phyloP scores from a whole-genome alignment of 768 basidiomycete genomes.

The Trametes elegans region DNA sequence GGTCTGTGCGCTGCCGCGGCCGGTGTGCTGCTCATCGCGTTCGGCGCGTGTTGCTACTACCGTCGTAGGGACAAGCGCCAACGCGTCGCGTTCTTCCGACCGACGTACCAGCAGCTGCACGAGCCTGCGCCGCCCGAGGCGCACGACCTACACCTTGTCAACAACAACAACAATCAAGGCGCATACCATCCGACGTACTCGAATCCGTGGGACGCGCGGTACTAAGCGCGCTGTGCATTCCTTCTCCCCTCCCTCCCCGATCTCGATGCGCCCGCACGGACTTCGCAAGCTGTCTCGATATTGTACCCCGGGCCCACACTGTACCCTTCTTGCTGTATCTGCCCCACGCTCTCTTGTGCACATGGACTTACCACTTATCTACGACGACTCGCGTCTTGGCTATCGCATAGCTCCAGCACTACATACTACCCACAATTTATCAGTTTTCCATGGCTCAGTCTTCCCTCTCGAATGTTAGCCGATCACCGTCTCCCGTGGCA shows the following conservation, averaged over 20 bases:
- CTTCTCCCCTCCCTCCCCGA: background rate
- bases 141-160: constrained; percentile 29
- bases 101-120: constrained; percentile 30
- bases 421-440: no score
- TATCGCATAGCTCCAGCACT: no score
- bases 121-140: constrained; percentile 32
- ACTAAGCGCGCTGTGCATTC: constrained; percentile 8
- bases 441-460: no score
- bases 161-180: background rate
- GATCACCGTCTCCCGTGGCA: no score
- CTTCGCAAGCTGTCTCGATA: background rate
- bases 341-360: no score
- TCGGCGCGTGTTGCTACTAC: constrained; percentile 26
- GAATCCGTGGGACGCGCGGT: constrained; percentile 29
- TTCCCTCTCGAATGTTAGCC: no score
- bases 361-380: no score
- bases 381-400: no score
- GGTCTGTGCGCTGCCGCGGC: constrained; percentile 67
- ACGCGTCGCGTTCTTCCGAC: constrained; percentile 15
- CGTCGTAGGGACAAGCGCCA: constrained; percentile 1
- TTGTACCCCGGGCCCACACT: no score
- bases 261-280: background rate
- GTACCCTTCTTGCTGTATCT: no score
- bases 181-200: constrained; percentile 15
- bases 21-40: constrained; percentile 48